A percentile compares a stretch with the other conserved stretches of the same genome.
These are phyloP conservation scores for Sarocladiaceae sp. DNA, from an alignment of 2,329 filamentous ascomycete species.

Conservation along the genomic window DNA sequence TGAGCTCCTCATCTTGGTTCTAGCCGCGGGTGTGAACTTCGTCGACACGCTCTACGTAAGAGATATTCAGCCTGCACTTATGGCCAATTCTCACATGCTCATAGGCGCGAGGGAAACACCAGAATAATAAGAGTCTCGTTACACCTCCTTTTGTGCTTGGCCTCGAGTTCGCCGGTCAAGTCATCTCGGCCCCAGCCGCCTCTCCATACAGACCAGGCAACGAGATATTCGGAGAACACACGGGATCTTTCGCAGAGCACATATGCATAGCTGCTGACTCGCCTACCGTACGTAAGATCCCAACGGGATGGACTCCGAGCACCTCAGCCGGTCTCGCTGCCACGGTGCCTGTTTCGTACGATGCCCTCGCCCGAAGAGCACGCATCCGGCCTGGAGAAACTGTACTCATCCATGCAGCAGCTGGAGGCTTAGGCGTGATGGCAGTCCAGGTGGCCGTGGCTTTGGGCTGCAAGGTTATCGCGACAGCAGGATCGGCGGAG, in stretches of 20 bases:
- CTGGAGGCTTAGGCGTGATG: conserved; percentile 48
- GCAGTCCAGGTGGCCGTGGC: conserved; percentile 50
- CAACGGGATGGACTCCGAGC: conserved; percentile 35
- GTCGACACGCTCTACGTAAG: conserved; percentile 51
- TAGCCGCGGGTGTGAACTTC: conserved; percentile 52
- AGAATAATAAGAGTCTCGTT: conserved; percentile 52
- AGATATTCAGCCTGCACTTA: background rate
- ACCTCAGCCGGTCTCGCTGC: conserved; percentile 47
- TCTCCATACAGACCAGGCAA: conserved; percentile 38
- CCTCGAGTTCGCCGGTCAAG: conserved; percentile 53
- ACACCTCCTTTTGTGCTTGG: conserved; percentile 52
- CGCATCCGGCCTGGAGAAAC: conserved; percentile 38
- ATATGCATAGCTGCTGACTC: conserved; percentile 33
- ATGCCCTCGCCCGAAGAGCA: conserved; percentile 36
- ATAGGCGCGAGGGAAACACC: conserved; percentile 48
- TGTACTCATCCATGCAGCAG: conserved; percentile 48
- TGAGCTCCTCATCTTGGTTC: conserved; percentile 30
- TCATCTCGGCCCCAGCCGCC: conserved; percentile 30
- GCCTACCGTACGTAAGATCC: conserved; percentile 34
- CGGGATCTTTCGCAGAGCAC: conserved; percentile 47
- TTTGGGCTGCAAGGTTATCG: conserved; percentile 46
- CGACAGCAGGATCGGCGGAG: conserved; percentile 38
- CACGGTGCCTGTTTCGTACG: conserved; percentile 49
- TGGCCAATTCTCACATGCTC: background rate
- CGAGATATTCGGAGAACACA: conserved; percentile 44